Base-by-base conservation (phyloP, 768 basidiomycete species). In the Saitozyma podzolica region DNA sequence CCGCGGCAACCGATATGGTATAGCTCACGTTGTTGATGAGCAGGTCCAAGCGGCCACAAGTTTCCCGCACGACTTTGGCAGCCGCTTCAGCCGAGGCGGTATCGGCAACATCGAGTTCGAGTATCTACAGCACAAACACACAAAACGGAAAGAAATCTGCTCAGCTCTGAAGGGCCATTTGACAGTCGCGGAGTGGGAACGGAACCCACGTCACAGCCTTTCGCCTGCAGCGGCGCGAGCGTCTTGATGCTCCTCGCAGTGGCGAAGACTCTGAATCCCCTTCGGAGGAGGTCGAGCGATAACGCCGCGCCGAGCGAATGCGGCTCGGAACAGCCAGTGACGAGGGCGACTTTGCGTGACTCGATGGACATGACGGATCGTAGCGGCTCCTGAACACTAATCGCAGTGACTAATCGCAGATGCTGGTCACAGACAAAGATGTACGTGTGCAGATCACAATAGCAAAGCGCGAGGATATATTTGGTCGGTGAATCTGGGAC, bases 1-100 rank as follows among this genome's bases (percentile, higher is more conserved):
- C 29, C 5, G 2, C 29, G 29, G 29, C 5, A 29, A 29, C 2
- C 29, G 29, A 29, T 29, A 29, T n/a, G n/a, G 29, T 2, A 29
- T 5, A 4, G 56, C 63, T 20, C n/a, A 64, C 63, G 41, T 64
- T 64, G 47, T 64, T 64, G 58, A 64, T 55, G n/a, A 64, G 50
- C 9, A 64, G 17, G 41, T 64, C 52, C 8, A 64, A 20, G 8
- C 53, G 2, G 4, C 63, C 63, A 39, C 19, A 41, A 0, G 57
- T 43, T 9, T 50, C 45, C 39, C 14, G 11, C 14, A 64, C 51
- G 5, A 1, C 29, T 0, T 49, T 10, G 20, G 50, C 52, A 19
- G 58, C 63, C 7, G 39, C 58, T 19, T n/a, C 5, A 17, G 60
- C 49, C 1, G 50, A 54, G 10, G 59, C 58, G 17, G 11, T 41